These are phyloP conservation scores for Aureobasidium leucospermi DNA, from an alignment of 2,329 filamentous ascomycete genomes.

Conservation along the genomic window DNA sequence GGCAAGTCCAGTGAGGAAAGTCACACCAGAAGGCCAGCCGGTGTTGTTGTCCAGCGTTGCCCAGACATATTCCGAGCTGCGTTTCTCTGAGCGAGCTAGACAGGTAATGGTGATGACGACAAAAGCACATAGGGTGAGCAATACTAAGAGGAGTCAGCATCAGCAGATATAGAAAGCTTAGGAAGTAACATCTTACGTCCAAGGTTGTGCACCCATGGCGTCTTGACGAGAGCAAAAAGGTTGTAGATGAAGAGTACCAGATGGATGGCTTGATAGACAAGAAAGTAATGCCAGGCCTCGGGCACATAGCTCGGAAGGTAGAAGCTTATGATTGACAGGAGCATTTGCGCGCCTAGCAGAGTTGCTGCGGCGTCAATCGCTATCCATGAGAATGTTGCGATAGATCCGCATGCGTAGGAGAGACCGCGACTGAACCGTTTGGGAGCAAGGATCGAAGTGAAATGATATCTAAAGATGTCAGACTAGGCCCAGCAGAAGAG, in stretches of 20 bases:
- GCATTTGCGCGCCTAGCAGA: slow-evolving; percentile 17
- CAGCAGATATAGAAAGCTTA: slow-evolving; percentile 28
- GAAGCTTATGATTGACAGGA: slow-evolving; percentile 10
- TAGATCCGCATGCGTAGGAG: background rate
- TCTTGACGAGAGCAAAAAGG: slow-evolving; percentile 47
- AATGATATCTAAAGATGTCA: background rate
- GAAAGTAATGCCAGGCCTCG: slow-evolving; percentile 13
- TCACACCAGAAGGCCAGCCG: slow-evolving; percentile 36
- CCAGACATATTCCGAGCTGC: slow-evolving; percentile 46
- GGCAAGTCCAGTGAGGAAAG: slow-evolving; percentile 20
- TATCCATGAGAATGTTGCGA: slow-evolving; percentile 14
- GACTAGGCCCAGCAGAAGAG: background rate
- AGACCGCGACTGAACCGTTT: background rate
- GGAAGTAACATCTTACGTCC: slow-evolving; percentile 48
- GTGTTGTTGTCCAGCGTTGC: slow-evolving; percentile 40
- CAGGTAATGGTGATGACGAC: slow-evolving; percentile 36
- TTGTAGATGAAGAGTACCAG: slow-evolving; percentile 50
- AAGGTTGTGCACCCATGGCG: slow-evolving; percentile 43
- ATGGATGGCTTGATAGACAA: slow-evolving; percentile 17
- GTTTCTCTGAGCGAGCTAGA: slow-evolving; percentile 30
- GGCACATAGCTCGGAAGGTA: slow-evolving; percentile 13
- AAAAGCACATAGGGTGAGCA: slow-evolving; percentile 35
- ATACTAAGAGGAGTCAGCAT: slow-evolving; percentile 23
- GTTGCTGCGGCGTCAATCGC: slow-evolving; percentile 19
- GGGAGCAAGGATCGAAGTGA: slow-evolving; percentile 4